Conservation (phyloP, 108 stramenopile species). For the Aurantiochytrium sp. region DNA sequence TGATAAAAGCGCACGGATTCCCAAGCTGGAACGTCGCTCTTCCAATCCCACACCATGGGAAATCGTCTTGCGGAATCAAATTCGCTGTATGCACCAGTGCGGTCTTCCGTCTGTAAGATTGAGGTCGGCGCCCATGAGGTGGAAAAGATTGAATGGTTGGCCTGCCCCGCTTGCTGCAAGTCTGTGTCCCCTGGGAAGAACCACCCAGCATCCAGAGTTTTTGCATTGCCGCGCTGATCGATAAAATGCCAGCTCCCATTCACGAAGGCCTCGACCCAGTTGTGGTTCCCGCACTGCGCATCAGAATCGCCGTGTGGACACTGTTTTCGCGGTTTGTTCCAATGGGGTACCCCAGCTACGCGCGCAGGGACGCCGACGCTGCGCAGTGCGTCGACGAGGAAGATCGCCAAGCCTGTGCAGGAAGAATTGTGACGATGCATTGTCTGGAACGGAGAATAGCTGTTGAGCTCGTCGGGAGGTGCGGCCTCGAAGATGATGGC, state of each 20-base stretch:
- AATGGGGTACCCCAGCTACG: neutral
- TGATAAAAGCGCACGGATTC: neutral
- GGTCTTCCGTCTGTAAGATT: neutral
- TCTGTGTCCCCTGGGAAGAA: neutral
- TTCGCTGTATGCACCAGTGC: neutral
- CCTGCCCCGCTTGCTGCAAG: neutral
- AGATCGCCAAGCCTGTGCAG: neutral
- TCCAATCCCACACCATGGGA: conserved; percentile 6
- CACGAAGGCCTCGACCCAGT: neutral
- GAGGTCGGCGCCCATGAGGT: neutral
- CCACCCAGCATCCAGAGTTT: neutral
- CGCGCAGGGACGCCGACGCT: conserved; percentile 8
- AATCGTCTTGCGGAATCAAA: neutral
- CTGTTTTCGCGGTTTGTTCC: neutral
- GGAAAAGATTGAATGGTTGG: neutral
- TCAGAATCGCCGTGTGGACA: neutral
- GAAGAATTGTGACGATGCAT: conserved; percentile 3
- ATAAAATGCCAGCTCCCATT: neutral
- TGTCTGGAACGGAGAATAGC: conserved; percentile 6
- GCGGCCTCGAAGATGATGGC: neutral
- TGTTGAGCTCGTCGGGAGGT: neutral
- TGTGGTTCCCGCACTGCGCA: conserved; percentile 13
- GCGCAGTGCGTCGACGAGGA: neutral
- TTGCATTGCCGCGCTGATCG: neutral
- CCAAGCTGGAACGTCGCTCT: neutral